phyloP scores from a whole-genome alignment of 805 yeast species.

The Blastobotrys muscicola region DNA sequence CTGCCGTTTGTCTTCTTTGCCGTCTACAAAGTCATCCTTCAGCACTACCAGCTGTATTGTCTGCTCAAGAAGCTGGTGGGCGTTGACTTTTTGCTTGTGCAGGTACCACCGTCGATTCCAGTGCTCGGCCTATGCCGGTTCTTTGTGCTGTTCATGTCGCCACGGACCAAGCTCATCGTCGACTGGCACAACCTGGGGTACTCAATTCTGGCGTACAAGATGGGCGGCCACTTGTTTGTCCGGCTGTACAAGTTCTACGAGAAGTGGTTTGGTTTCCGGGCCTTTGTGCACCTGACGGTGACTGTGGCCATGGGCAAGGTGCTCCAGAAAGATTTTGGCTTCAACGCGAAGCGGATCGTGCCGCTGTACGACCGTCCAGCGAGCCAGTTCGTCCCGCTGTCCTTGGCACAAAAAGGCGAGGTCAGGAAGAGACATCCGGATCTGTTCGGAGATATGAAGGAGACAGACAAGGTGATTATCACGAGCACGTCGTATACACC shows the following conservation, averaged over 20 bases:
- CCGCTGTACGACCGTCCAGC: constrained; percentile 87
- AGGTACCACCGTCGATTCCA: constrained; percentile 91
- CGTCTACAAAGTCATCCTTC: constrained; percentile 46
- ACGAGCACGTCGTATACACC: constrained; percentile 93
- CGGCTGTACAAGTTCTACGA: constrained; percentile 55
- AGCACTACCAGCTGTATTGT: constrained; percentile 38
- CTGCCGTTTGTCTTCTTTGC: constrained; percentile 54
- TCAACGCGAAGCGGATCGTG: constrained; percentile 39
- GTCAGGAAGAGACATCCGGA: constrained; percentile 17
- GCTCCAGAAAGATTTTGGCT: constrained; percentile 45
- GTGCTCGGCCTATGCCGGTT: constrained; percentile 53
- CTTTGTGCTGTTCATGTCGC: constrained; percentile 39
- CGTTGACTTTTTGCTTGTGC: constrained; percentile 57
- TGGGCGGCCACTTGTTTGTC: constrained; percentile 54
- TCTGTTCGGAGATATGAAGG: constrained; percentile 29
- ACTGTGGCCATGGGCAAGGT: constrained; percentile 62
- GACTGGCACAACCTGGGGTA: constrained; percentile 97
- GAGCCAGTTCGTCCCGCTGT: constrained; percentile 38
- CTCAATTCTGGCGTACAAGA: constrained; percentile 64
- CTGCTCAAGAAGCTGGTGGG: constrained; percentile 48
- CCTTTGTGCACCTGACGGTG: constrained; percentile 71
- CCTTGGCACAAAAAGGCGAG: constrained; percentile 18
- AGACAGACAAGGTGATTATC: constrained; percentile 54
- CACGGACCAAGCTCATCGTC: constrained; percentile 55
- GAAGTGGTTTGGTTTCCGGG: constrained; percentile 46